phyloP scores from a whole-genome alignment of 129 eudicot species.

The Chrysanthemum seticuspe region DNA sequence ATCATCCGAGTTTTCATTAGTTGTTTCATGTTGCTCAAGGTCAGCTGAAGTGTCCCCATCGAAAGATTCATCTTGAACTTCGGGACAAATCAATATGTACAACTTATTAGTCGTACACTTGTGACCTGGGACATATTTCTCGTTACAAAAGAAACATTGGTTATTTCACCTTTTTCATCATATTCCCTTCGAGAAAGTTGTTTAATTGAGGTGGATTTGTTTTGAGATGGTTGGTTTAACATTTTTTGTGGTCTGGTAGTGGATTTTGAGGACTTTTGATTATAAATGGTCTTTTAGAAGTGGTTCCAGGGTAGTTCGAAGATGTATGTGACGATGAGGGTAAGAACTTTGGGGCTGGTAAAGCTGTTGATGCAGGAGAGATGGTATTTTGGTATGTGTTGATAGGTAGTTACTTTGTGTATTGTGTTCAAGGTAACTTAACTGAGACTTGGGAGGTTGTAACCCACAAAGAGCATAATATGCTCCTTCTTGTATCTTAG shows the following conservation, averaged over 20 bases:
- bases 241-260: neutral
- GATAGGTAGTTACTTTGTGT: neutral
- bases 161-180: neutral
- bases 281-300: neutral
- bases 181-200: neutral
- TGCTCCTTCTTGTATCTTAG: neutral
- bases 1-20: neutral
- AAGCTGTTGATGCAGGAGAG: neutral
- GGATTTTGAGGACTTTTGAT: neutral
- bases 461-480: neutral
- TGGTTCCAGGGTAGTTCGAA: too few relatives aligned
- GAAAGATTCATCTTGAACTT: neutral
- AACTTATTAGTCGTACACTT: neutral
- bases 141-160: slow-evolving; percentile 9
- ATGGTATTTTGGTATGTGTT: neutral
- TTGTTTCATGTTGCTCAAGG: too few relatives aligned
- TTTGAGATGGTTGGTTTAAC: neutral
- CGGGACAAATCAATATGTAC: neutral
- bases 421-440: neutral
- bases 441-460: neutral
- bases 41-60: too few relatives aligned
- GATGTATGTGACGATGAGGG: too few relatives aligned
- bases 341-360: neutral
- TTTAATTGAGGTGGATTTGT: neutral
- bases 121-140: neutral